A percentile compares a stretch with the other conserved stretches of the same genome.
Evolutionary conservation across 208 protist species (phyloP).

Genomic region (Acanthamoeba triangularis): DNA sequence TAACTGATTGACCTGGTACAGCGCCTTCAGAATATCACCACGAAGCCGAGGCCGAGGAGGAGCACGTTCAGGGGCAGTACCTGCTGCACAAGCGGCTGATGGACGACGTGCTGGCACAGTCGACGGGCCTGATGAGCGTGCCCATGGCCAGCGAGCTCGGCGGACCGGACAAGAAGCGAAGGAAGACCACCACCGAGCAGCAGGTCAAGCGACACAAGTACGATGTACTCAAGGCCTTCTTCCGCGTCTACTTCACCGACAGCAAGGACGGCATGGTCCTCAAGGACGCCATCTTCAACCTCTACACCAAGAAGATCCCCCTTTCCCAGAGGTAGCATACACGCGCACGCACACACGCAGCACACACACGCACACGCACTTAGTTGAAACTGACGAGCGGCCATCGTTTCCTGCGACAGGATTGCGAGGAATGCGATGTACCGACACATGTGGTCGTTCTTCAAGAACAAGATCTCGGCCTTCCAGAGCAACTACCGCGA

Average conservation of each 20-base stretch:
- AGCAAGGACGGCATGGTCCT: conserved; percentile 63
- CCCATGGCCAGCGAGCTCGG: conserved; percentile 10
- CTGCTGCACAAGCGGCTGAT: conserved; percentile 57
- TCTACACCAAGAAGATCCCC: conserved; percentile 66
- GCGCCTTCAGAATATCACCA: conserved; percentile 23
- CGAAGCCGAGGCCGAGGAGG: conserved; percentile 14
- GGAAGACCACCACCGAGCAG: conserved; percentile 62
- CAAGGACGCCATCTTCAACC: conserved; percentile 72
- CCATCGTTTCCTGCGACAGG: neutral
- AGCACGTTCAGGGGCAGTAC: conserved; percentile 17
- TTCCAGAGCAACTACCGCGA: conserved; percentile 71
- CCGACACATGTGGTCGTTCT: conserved; percentile 72
- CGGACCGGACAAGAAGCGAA: conserved; percentile 53
- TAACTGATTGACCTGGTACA: neutral
- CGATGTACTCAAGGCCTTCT: conserved; percentile 57
- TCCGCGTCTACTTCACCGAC: conserved; percentile 65
- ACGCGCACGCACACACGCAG: too few relatives aligned
- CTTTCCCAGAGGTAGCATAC: neutral
- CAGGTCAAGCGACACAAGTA: conserved; percentile 71
- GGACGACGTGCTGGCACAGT: conserved; percentile 52
- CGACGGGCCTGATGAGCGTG: neutral
- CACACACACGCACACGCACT: too few relatives aligned
- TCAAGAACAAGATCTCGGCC: conserved; percentile 71
- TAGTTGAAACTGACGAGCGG: too few relatives aligned
- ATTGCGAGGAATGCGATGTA: conserved; percentile 66